Evolutionary conservation across 2,329 filamentous ascomycete species (phyloP), one percentile per base, ranked within the genome.

Genomic region (Claviceps maximensis): DNA sequence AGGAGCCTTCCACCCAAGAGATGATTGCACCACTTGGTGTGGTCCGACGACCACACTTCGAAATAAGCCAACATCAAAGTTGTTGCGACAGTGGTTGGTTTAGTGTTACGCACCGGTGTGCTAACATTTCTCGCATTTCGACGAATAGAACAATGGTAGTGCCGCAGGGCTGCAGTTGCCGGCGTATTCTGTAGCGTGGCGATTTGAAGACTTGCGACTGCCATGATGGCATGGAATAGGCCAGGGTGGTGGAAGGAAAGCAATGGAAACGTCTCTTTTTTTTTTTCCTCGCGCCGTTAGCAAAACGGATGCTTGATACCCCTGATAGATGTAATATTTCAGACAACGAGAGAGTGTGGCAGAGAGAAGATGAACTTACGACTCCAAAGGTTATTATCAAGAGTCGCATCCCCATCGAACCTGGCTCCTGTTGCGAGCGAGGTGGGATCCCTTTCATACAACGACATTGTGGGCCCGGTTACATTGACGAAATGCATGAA

Each of bases 11-110:
- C 87, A 13, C 93, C 93, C 48, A 87, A 81, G 40, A 97, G 74
- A 68, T 97, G 93, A 56, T 87, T 91, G 62, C 87, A 93, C 93
- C 93, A 98, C 66, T 95, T 95, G 53, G 86, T 83, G 61, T 97
- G 91, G 59, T 98, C 91, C 23, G 89, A 91, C 38, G 86, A 86
- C 83, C 91, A 93, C 19, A 96, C 87, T 66, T 97, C 93, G 62
- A 95, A 97, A 65, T 89, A 97, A 0, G 84, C 88, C 8, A 98
- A 76, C 8, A 97, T 72, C 38, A 96, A 73, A 0, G 88, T 89
- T 2, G 90, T 89, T 8, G 90, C 91, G n/a, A 97, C 72, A 0
- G 89, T 96, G 1, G 87, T 82, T 9, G 88, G 79, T 53, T 89
- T 82, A 9, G 83, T 82, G 51, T 89, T 81, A 60, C 83, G 82